Conservation (phyloP, 176 grass and related monocot species). For the Hyparrhenia diplandra region DNA sequence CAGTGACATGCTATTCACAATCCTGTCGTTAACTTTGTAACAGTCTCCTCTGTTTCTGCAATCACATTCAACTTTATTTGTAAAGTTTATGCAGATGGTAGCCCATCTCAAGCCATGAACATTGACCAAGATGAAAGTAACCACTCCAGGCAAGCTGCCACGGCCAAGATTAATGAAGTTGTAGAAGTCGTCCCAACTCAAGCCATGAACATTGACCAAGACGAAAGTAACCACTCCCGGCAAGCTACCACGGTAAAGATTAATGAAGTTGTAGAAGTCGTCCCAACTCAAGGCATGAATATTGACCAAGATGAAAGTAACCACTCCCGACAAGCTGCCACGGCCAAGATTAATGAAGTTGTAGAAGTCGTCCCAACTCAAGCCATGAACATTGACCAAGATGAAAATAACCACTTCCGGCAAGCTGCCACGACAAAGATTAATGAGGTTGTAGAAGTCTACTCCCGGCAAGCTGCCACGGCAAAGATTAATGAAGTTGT, state of each 20-base stretch:
- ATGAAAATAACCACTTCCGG: too few relatives aligned
- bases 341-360: too few relatives aligned
- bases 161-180: background rate
- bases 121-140: slow-evolving; percentile 10
- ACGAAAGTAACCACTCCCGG: slow-evolving; percentile 1
- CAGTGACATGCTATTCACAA: slow-evolving; percentile 14
- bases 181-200: background rate
- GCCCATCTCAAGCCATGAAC: slow-evolving; percentile 17
- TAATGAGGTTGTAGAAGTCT: too few relatives aligned
- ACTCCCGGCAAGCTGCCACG: background rate
- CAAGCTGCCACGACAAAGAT: too few relatives aligned
- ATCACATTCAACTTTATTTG: slow-evolving; percentile 1
- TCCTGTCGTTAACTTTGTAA: slow-evolving; percentile 2
- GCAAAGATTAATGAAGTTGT: background rate
- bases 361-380: too few relatives aligned
- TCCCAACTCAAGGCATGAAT: too few relatives aligned
- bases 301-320: too few relatives aligned
- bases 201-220: slow-evolving; percentile 25
- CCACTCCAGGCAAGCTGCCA: background rate
- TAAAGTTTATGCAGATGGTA: slow-evolving; percentile 7
- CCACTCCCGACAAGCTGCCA: too few relatives aligned
- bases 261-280: too few relatives aligned
- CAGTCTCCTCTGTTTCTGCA: background rate
- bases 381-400: too few relatives aligned
- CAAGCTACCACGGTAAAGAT: background rate